Evolutionary conservation across 345 rosid genomes (phyloP), one percentile per base, ranked within the genome.

Genomic region (Lumnitzera littorea): DNA sequence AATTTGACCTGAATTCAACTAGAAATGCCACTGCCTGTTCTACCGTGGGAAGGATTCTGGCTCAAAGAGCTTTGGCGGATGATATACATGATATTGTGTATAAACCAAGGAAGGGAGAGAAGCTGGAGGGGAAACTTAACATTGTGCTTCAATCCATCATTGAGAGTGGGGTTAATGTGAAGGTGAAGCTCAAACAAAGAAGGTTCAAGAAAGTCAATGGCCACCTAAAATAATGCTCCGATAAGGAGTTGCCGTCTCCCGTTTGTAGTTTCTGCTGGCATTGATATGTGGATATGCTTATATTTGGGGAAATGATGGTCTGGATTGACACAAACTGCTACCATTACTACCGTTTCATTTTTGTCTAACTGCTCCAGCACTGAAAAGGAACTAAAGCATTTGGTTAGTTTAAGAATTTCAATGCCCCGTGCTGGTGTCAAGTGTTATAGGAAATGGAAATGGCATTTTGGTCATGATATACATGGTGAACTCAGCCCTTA

Each of bases 91-190:
- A 92, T 53, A 69, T 72, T 46, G 66, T 82, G 60, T 92, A 90
- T 67, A 86, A 88, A 0, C 99, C 95, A 4, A 86, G 95, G 72
- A 90, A 75, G 80, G 88, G 87, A 62, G 91, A 90, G 68, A 81
- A 68, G 63, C 52, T 84, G 51, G 95, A 87, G 41, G 91, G 96
- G 58, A 90, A 90, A 80, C 97, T 84, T 66, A 78, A 72, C 74
- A 69, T 84, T 47, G 96, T 86, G 73, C 90, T 89, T 71, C 82
- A 78, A 67, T 75, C 97, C 20, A 78, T 92, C 13, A 78, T 84
- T 65, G 81, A 82, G 57, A 72, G 72, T 63, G 96, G 96, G 50
- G 70, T 91, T 53, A 84, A 80, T 64, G 92, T 89, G 67, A 87
- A 76, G 73, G 80, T 91, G 63, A 89, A 86, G 74, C 89, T 87